Evolutionary conservation across 169 alveolate genomes (phyloP).

Genomic region (Eimeria acervulina): DNA sequence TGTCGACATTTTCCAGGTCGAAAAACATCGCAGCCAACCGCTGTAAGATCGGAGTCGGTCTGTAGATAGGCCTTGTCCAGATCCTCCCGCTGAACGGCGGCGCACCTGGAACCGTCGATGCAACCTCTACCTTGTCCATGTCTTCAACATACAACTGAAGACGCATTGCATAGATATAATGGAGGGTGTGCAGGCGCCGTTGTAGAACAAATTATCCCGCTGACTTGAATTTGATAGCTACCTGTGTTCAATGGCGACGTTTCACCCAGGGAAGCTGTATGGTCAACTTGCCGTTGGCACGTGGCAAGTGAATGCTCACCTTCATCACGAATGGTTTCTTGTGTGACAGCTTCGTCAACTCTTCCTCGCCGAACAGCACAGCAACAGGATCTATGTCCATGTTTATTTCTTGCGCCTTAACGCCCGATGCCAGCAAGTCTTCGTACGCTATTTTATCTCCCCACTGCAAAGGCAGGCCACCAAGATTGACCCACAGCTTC

Average conservation of each 20-base stretch:
- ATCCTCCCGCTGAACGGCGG: conserved; percentile 69
- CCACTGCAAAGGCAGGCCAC: conserved; percentile 1
- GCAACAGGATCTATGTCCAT: conserved; percentile 34
- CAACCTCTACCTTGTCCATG: conserved; percentile 74
- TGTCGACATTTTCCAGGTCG: conserved; percentile 37
- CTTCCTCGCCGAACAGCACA: conserved; percentile 42
- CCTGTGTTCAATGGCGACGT: neutral
- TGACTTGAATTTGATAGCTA: neutral
- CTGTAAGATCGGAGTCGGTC: conserved; percentile 48
- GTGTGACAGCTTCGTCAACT: conserved; percentile 26
- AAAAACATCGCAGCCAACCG: conserved; percentile 61
- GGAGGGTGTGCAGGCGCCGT: neutral
- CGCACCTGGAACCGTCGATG: conserved; percentile 54
- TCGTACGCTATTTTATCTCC: conserved; percentile 56
- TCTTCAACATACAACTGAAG: conserved; percentile 45
- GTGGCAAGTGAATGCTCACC: neutral
- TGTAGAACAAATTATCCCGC: neutral
- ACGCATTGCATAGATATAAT: neutral
- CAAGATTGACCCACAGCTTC: neutral
- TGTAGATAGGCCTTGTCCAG: conserved; percentile 45
- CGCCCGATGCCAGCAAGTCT: conserved; percentile 52
- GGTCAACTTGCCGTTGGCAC: neutral
- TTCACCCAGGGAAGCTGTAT: neutral
- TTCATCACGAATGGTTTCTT: conserved; percentile 57
- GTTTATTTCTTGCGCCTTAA: conserved; percentile 26